These are phyloP conservation scores for Akanthomyces uredinophilus DNA, from an alignment of 2,329 filamentous ascomycete genomes.

Conservation along the genomic window DNA sequence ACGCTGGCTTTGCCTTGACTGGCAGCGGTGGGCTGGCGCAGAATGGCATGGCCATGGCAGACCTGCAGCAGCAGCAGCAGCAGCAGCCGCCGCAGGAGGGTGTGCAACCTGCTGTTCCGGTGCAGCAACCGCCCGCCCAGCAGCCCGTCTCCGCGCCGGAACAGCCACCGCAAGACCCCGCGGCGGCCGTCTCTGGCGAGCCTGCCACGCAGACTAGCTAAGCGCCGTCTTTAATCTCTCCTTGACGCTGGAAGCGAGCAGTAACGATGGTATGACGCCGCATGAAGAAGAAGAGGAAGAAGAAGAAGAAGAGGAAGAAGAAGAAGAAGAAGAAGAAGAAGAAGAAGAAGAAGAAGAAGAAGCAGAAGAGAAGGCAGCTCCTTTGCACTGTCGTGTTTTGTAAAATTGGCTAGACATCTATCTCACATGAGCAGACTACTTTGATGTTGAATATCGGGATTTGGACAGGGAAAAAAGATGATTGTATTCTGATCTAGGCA, in stretches of 20 bases:
- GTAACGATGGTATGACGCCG: too few relatives aligned
- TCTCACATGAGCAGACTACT: too few relatives aligned
- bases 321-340: background rate
- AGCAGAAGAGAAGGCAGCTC: too few relatives aligned
- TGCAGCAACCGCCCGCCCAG: background rate
- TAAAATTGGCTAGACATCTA: too few relatives aligned
- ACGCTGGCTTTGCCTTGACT: background rate
- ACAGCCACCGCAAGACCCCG: background rate
- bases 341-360: background rate
- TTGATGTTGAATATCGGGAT: too few relatives aligned
- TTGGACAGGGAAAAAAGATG: too few relatives aligned
- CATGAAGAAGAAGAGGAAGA: background rate
- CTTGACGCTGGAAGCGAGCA: too few relatives aligned
- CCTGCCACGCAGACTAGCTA: background rate
- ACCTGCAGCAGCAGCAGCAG: background rate
- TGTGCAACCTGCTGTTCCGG: background rate
- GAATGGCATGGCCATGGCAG: background rate
- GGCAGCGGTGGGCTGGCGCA: background rate
- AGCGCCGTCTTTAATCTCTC: background rate
- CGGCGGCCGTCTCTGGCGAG: background rate
- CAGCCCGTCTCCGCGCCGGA: slow-evolving; percentile 7
- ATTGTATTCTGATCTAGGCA: too few relatives aligned
- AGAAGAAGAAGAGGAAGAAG: background rate
- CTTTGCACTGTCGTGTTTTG: background rate
- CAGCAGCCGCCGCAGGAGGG: background rate